Base-by-base conservation (phyloP, 768 basidiomycete species). In the Bullera alba region DNA sequence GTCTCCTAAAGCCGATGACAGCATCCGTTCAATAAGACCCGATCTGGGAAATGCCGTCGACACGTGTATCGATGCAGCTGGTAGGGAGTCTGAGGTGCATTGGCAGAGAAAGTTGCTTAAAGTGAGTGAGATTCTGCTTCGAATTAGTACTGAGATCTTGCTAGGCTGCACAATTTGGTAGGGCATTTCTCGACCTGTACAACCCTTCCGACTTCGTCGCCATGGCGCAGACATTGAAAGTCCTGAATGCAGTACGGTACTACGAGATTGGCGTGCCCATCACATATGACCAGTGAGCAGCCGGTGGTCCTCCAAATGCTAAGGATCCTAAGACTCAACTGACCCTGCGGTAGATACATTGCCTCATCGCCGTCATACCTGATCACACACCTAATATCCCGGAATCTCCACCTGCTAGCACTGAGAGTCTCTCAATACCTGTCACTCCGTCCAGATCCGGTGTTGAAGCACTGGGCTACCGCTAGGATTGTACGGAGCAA, bases 131-230 rank as follows among this genome's bases (percentile, higher is more conserved):
- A 19, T 3, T 14, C 22, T 22, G n/a, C 7, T 29, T 23, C 15
- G 12, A 42, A 3, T 29, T 27, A 5, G 14, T 23, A 45, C 49
- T 60, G 32, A 49, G 21, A 12, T 43, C 22, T 22, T 22, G 56
- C 0, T 58, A 93, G 87, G 90, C 92, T n/a, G 93, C 93, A 6
- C 91, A 91, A 68, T 96, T 93, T 64, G 95, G 93, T 1, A 81
- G 90, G 53, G 85, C 88, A 0, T 99, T 91, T 68, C 73, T 99
- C 56, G 95, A 97, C 67, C 78, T 90, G 23, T 86, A 90, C 66
- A 87, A 96, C 67, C 87, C 93, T 3, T 83, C 81, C 0, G 90
- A 95, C 63, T 92, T 95, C 60, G 82, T 97, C 27, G 79, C 82
- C 42, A 90, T 95, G 85, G 91, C 89, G 0, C 86, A 91, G 69